Evolutionary conservation across 2,329 filamentous ascomycete species (phyloP).

Genomic region (Ophiostoma ips): DNA sequence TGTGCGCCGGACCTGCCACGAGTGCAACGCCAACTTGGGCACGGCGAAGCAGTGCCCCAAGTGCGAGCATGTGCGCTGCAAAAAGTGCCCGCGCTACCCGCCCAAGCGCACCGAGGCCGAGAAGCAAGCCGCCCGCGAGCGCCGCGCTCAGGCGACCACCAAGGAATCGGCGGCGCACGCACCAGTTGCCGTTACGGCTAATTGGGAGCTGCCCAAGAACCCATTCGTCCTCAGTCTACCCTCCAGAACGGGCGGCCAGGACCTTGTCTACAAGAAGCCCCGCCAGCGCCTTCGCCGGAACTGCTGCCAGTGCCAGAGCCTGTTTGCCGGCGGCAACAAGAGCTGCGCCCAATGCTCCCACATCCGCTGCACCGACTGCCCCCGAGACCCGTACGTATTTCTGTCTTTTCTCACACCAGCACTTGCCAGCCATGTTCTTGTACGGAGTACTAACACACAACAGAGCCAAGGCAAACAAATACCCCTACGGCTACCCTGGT

Average conservation of each 20-base stretch:
- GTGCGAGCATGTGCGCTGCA: constrained; percentile 72
- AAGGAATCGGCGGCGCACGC: constrained; percentile 45
- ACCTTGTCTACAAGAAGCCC: constrained; percentile 56
- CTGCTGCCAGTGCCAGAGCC: constrained; percentile 58
- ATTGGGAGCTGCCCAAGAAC: constrained; percentile 31
- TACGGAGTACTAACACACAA: background rate
- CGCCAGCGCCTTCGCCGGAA: constrained; percentile 60
- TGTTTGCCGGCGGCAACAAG: constrained; percentile 47
- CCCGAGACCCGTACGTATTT: constrained; percentile 57
- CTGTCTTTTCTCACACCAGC: background rate
- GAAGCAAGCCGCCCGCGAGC: constrained; percentile 37
- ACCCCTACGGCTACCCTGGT: constrained; percentile 55
- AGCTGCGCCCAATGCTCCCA: constrained; percentile 58
- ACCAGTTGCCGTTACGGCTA: constrained; percentile 36
- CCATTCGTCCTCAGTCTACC: constrained; percentile 46
- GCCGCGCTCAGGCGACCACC: constrained; percentile 22
- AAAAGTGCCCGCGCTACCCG: constrained; percentile 64
- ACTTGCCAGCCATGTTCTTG: no score
- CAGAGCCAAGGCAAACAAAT: constrained; percentile 54
- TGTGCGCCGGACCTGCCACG: constrained; percentile 66
- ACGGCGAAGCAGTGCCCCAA: constrained; percentile 57
- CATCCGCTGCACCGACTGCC: constrained; percentile 64
- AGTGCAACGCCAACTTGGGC: constrained; percentile 63
- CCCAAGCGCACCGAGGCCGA: constrained; percentile 46
- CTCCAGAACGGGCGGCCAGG: constrained; percentile 52